Evolutionary conservation across 768 basidiomycete genomes (phyloP).

Genomic region (Tulasnella calospora): DNA sequence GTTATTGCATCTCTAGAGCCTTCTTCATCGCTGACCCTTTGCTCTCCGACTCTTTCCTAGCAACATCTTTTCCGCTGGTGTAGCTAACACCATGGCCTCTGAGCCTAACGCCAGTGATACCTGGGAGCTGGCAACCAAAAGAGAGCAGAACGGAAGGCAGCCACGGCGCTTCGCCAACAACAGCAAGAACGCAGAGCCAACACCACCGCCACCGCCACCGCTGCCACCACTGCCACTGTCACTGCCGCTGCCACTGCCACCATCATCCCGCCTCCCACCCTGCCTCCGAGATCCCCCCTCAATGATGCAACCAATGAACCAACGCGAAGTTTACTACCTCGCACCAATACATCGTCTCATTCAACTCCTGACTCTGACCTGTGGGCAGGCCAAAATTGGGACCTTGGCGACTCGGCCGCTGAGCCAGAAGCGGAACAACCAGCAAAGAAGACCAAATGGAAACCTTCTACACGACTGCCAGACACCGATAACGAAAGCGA

Average conservation of each 20-base stretch:
- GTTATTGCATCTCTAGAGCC: background rate
- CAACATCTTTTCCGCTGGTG: background rate
- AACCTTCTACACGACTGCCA: background rate
- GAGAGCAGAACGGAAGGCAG: background rate
- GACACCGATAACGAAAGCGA: background rate
- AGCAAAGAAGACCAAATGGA: background rate
- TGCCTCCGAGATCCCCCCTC: too few relatives aligned
- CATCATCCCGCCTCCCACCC: too few relatives aligned
- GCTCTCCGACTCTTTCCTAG: background rate
- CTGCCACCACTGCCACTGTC: too few relatives aligned
- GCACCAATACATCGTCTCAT: background rate
- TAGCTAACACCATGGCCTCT: background rate
- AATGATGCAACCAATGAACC: too few relatives aligned
- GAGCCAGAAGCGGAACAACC: background rate
- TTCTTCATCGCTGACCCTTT: background rate
- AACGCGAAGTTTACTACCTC: too few relatives aligned
- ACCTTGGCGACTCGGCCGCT: background rate
- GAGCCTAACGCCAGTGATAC: background rate
- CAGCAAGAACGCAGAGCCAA: too few relatives aligned
- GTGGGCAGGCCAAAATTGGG: background rate
- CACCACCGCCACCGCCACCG: too few relatives aligned
- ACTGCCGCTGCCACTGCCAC: too few relatives aligned
- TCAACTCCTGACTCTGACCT: background rate
- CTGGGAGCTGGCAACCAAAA: background rate
- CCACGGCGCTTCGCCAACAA: too few relatives aligned